A percentile compares a stretch with the other conserved stretches of the same genome.
phyloP scores from a whole-genome alignment of 441 rosid genomes.

The Pelargonium citronellum region DNA sequence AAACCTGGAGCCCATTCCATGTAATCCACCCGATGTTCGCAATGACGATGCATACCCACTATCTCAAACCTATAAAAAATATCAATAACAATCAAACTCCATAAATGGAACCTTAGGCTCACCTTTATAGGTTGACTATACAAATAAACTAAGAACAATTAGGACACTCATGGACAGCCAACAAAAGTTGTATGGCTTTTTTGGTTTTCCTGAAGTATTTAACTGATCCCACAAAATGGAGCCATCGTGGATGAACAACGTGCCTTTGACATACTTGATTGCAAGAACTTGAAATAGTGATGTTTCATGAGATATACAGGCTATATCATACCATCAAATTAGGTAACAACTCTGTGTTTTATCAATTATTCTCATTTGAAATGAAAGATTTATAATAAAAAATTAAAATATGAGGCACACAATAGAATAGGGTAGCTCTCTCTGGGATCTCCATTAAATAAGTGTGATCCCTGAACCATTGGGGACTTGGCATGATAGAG shows the following conservation, averaged over 20 bases:
- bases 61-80: constrained; percentile 53
- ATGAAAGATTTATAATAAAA: neutral
- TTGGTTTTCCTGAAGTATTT: neutral
- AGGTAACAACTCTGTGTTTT: neutral
- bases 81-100: constrained; percentile 9
- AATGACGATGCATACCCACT: constrained; percentile 77
- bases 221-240: neutral
- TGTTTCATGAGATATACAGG: neutral
- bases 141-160: neutral
- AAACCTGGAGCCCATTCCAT: constrained; percentile 99
- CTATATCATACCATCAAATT: neutral
- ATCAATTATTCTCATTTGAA: neutral
- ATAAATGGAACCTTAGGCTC: constrained; percentile 16
- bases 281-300: neutral
- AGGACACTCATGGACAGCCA: neutral
- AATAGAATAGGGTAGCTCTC: too few species aligned
- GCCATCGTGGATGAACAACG: neutral
- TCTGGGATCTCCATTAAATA: too few species aligned
- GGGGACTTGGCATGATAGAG: too few species aligned
- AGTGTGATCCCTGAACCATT: too few species aligned
- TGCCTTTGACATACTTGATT: neutral
- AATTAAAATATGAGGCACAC: too few species aligned
- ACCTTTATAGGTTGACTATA: neutral
- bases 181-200: neutral
- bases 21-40: constrained; percentile 83